Conservation (phyloP, 129 eudicot genomes). For the Flaveria bidentis region DNA sequence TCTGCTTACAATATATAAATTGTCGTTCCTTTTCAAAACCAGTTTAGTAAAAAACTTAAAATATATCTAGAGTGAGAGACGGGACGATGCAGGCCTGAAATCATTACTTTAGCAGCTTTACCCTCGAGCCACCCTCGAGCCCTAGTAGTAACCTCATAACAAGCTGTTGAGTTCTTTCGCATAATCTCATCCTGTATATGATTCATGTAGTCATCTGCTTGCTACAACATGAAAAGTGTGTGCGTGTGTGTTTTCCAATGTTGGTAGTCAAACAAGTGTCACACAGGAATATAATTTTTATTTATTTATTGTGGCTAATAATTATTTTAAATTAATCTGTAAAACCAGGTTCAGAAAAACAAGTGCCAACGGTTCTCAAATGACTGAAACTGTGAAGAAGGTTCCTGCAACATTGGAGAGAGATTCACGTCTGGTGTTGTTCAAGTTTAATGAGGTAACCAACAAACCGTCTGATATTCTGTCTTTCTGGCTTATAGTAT, state of each 20-base stretch:
- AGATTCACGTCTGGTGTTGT: constrained; percentile 73
- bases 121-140: neutral
- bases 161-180: neutral
- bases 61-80: neutral
- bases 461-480: neutral
- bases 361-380: constrained; percentile 50
- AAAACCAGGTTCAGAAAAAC: constrained; percentile 68
- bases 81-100: neutral
- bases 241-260: neutral
- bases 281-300: neutral
- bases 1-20: neutral
- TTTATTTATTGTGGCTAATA: constrained; percentile 8
- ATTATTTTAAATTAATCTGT: constrained; percentile 9
- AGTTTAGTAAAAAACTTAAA: neutral
- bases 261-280: neutral
- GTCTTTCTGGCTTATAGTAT: neutral
- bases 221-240: neutral
- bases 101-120: neutral
- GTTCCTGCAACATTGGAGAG: constrained; percentile 52
- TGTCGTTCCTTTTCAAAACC: neutral
- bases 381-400: constrained; percentile 32
- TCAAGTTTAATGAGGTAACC: constrained; percentile 89
- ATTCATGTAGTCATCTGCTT: neutral
- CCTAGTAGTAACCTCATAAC: neutral
- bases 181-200: neutral